Conservation (phyloP, 2,329 filamentous ascomycete species). For the Xylariaceae sp. region DNA sequence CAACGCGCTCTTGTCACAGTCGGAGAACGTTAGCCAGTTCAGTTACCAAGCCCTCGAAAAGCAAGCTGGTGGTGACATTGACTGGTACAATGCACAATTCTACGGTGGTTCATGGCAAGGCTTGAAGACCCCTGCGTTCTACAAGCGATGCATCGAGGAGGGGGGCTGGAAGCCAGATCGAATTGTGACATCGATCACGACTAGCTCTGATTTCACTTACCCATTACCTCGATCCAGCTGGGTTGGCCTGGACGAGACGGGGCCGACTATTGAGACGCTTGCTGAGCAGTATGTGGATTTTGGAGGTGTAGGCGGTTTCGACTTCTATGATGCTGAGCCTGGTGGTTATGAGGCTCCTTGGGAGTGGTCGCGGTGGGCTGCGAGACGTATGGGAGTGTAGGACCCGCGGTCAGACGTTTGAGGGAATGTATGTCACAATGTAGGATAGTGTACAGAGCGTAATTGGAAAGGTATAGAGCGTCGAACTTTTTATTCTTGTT, state of each 20-base stretch:
- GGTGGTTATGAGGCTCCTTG: background rate
- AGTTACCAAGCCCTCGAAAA: constrained; percentile 10
- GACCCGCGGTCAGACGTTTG: background rate
- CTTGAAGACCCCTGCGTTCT: background rate
- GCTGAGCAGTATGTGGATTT: background rate
- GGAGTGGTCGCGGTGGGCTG: background rate
- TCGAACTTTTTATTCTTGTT: too few species aligned
- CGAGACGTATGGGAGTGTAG: background rate
- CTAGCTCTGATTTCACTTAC: background rate
- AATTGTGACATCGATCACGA: background rate
- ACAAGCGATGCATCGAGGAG: background rate
- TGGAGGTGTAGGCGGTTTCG: background rate
- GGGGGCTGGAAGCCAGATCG: background rate
- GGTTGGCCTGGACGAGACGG: background rate
- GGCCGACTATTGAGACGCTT: background rate
- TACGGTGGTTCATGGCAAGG: constrained; percentile 2
- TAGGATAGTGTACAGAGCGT: background rate
- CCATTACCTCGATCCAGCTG: background rate
- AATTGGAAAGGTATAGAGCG: background rate
- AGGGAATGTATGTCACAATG: background rate
- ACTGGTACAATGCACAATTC: constrained; percentile 14
- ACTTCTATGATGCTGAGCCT: background rate
- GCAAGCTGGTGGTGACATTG: constrained; percentile 5
- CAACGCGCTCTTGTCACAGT: constrained; percentile 6
- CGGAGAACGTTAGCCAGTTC: constrained; percentile 8